Percentiles rank a stretch among this genome's conserved stretches.
Conservation (phyloP, 352 stramenopile genomes). For the Phytophthora colocasiae region DNA sequence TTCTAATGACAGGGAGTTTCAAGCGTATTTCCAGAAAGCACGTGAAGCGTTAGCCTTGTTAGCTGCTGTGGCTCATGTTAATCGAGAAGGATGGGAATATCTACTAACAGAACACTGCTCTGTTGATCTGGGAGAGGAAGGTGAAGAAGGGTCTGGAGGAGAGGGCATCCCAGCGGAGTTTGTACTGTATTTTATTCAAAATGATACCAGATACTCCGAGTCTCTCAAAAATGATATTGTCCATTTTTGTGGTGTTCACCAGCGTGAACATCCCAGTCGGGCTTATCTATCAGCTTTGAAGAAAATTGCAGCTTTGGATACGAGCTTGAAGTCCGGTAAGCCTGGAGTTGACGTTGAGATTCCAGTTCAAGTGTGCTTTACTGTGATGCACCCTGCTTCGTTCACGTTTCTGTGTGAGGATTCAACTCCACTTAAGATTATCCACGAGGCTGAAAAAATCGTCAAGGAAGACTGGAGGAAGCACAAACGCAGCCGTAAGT, state of each 20-base stretch:
- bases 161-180: constrained; percentile 16
- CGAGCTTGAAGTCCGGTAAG: background rate
- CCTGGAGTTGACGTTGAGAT: constrained; percentile 19
- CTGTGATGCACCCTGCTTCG: constrained; percentile 3
- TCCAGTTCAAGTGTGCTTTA: constrained; percentile 15
- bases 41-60: constrained; percentile 38
- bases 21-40: constrained; percentile 10
- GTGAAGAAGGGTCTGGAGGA: constrained; percentile 27
- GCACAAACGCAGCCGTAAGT: constrained; percentile 3
- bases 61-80: constrained; percentile 31
- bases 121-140: constrained; percentile 20
- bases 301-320: constrained; percentile 11
- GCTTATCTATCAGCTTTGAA: constrained; percentile 11
- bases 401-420: constrained; percentile 6
- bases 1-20: constrained; percentile 20
- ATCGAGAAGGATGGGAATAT: constrained; percentile 33
- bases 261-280: constrained; percentile 8
- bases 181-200: constrained; percentile 6
- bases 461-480: constrained; percentile 10
- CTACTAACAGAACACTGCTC: constrained; percentile 35
- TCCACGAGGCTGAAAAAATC: constrained; percentile 4
- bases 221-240: constrained; percentile 20
- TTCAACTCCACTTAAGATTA: constrained; percentile 1
- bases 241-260: constrained; percentile 15
- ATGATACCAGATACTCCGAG: constrained; percentile 3